Conservation (phyloP, 192 early-diverging fungal species). For the Backusella australiensis region DNA sequence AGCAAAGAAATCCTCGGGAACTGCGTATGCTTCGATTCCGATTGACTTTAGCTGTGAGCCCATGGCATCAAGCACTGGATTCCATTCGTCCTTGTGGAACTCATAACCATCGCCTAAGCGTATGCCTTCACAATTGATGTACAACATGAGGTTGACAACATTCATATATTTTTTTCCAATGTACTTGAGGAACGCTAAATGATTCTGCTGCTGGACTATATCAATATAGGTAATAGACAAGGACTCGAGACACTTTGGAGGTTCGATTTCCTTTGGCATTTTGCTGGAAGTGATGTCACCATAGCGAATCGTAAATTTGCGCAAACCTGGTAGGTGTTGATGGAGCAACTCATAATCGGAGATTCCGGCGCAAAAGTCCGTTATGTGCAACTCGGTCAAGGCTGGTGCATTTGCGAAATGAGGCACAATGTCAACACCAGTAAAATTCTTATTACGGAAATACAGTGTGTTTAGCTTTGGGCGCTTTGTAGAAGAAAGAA, state of each 20-base stretch:
- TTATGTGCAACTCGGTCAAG: neutral
- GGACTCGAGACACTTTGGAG: neutral
- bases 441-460: neutral
- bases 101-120: neutral
- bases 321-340: neutral
- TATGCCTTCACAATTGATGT: neutral
- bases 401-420: neutral
- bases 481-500: neutral
- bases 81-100: neutral
- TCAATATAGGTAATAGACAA: neutral
- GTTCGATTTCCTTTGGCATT: neutral
- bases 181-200: neutral
- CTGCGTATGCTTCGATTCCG: neutral
- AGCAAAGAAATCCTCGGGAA: neutral
- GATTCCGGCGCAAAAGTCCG: neutral
- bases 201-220: neutral
- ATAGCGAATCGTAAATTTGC: neutral
- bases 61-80: neutral
- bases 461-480: neutral
- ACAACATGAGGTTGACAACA: neutral
- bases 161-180: neutral
- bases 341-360: neutral
- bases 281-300: neutral
- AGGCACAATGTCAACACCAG: neutral
- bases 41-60: neutral